phyloP scores from a whole-genome alignment of 352 stramenopile species.

The Halophytophthora polymorphica region DNA sequence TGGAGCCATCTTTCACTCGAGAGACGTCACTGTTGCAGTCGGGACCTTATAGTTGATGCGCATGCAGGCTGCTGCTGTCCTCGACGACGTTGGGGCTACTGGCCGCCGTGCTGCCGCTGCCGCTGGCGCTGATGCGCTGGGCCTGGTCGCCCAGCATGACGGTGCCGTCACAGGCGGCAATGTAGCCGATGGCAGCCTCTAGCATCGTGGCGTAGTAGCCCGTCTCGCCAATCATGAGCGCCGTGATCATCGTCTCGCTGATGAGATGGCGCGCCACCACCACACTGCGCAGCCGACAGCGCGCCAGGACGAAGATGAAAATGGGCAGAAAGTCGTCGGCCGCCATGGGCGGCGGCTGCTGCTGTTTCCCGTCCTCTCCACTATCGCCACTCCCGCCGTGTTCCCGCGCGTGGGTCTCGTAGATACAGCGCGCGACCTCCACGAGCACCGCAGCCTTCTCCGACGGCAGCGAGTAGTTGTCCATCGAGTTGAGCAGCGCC shows the following conservation, averaged over 20 bases:
- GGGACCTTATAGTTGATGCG: too few species aligned
- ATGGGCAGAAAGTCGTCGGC: constrained; percentile 81
- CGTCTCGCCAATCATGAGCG: constrained; percentile 72
- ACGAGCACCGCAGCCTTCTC: constrained; percentile 67
- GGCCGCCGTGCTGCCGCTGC: constrained; percentile 10
- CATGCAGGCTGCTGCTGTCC: too few species aligned
- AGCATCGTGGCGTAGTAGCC: constrained; percentile 83
- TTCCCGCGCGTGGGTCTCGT: constrained; percentile 54
- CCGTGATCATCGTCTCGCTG: constrained; percentile 76
- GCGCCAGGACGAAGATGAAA: constrained; percentile 70
- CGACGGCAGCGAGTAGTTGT: constrained; percentile 69
- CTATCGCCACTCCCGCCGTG: constrained; percentile 20
- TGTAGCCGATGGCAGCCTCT: constrained; percentile 68
- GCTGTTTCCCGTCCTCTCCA: neutral
- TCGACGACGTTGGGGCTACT: constrained; percentile 5
- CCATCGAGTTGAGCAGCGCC: constrained; percentile 51
- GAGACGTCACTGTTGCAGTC: too few species aligned
- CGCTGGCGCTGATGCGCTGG: constrained; percentile 15
- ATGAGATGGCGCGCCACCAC: constrained; percentile 61
- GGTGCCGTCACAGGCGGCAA: constrained; percentile 36
- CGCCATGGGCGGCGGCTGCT: constrained; percentile 36
- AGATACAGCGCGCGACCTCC: constrained; percentile 69
- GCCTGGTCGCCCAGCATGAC: constrained; percentile 5
- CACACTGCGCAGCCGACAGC: constrained; percentile 49
- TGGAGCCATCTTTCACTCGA: too few species aligned